Evolutionary conservation across 2,329 filamentous ascomycete species (phyloP).

Genomic region (Microsporum ferrugineum): DNA sequence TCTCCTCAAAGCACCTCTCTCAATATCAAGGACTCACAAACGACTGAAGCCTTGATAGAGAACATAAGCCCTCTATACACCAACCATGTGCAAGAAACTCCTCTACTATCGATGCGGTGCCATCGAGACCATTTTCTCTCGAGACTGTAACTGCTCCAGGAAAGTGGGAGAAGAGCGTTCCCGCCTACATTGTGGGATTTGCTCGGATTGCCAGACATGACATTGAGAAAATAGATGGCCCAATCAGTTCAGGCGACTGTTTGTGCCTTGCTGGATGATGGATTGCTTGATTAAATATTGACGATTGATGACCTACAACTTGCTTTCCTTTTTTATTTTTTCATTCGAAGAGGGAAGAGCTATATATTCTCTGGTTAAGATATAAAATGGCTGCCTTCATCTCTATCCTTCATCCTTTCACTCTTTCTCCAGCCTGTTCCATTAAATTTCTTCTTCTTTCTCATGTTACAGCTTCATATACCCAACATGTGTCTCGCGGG

Average conservation of each 20-base stretch:
- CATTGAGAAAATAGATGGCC: not conserved
- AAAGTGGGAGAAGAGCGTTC: slow-evolving; percentile 11
- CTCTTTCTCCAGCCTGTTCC: not conserved
- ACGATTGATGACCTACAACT: not conserved
- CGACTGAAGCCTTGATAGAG: not conserved
- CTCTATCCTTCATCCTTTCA: not conserved
- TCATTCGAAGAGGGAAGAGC: not conserved
- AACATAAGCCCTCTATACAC: not conserved
- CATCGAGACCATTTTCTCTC: slow-evolving; percentile 15
- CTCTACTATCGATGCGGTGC: slow-evolving; percentile 15
- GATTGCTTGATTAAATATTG: not conserved
- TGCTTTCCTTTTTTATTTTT: not conserved
- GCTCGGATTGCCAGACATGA: slow-evolving; percentile 10
- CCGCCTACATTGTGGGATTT: slow-evolving; percentile 15
- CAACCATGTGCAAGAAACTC: slow-evolving; percentile 15
- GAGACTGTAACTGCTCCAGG: slow-evolving; percentile 11
- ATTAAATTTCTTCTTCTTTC: not conserved
- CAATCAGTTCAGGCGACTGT: not conserved
- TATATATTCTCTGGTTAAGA: not conserved
- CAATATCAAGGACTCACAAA: not conserved
- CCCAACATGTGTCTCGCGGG: not conserved
- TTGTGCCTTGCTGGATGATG: not conserved
- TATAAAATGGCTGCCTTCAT: not conserved
- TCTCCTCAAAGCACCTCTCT: not conserved
- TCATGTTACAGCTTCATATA: not conserved